Evolutionary conservation across 1,284 basidiomycete species (phyloP), one percentile per base, ranked within the genome.

Genomic region (Austroboletus niveus): DNA sequence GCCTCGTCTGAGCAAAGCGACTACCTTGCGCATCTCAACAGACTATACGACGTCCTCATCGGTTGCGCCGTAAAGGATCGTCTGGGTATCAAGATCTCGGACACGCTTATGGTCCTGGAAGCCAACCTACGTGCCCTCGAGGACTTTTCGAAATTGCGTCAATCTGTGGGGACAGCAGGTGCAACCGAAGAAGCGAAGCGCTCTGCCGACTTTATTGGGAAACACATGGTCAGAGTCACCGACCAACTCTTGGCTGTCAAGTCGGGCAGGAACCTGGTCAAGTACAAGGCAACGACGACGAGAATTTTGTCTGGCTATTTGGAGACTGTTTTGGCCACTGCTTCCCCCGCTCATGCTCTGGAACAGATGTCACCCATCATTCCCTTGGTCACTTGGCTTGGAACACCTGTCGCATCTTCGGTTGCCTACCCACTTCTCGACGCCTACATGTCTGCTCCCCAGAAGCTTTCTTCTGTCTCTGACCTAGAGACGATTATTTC

Each of bases 21-120:
- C 14, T 75, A 76, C 63, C 60, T 83, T 8, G 68, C 72, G 1
- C 80, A 87, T 22, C 69, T 87, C 39, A 85, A 87, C 60, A 67
- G 74, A 49, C 55, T 88, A 1, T 81, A 77, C 48, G 62, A 64
- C 11, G 63, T 69, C 42, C 65, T 80, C 42, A 61, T 72, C 32
- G 59, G 65, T 14, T 62, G 67, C 42, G 68, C 69, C 1, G 51
- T 60, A 9, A 58, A 61, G 9, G 76, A 78, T 49, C 64, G 65
- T n/a, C 51, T 76, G 43, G 47, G 60, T 2, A 54, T 78, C n/a
- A 69, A 39, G 15, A 59, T 47, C 46, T 61, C 29, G 45, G 66
- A 50, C 63, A 75, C 51, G 54, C 47, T 67, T 12, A 56, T 72
- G 39, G 64, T 78, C 5, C 61, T 75, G 45, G 62, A 70, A 14